phyloP scores from a whole-genome alignment of 495 filamentous ascomycete species.

The Aspergillus nidulans region DNA sequence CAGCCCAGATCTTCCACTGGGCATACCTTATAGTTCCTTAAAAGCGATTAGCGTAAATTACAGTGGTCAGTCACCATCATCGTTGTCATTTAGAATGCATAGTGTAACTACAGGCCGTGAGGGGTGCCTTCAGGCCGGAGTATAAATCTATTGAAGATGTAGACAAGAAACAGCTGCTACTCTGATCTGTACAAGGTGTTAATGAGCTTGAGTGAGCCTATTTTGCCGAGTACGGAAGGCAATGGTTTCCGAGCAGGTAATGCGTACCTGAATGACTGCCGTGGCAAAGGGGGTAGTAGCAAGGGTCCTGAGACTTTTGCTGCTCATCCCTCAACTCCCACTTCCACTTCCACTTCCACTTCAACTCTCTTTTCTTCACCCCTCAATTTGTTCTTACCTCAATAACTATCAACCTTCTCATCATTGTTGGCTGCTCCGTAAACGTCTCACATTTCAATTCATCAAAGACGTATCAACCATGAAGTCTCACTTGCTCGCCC shows the following conservation, averaged over 20 bases:
- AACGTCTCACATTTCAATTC: not conserved
- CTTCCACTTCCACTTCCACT: not conserved
- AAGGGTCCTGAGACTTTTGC: not conserved
- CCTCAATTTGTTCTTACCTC: not conserved
- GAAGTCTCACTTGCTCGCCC: slow-evolving; percentile 31
- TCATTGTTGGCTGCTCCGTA: not conserved
- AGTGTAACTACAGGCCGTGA: not conserved
- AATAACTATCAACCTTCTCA: not conserved
- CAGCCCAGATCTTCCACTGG: too few relatives aligned
- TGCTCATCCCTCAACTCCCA: not conserved
- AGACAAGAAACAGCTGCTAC: not conserved
- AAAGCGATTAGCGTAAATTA: not conserved
- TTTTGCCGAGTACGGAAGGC: not conserved
- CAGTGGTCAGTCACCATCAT: not conserved
- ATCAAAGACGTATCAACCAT: slow-evolving; percentile 19
- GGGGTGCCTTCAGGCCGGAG: not conserved
- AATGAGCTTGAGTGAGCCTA: not conserved
- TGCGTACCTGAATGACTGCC: not conserved
- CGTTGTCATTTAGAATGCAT: not conserved
- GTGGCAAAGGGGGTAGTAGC: not conserved
- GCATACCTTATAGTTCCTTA: not conserved
- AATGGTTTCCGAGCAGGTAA: not conserved
- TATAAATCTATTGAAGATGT: not conserved
- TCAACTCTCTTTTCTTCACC: not conserved
- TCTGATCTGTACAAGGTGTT: not conserved